Conservation (phyloP, 169 alveolate species). For the Cryptosporidium canis region DNA sequence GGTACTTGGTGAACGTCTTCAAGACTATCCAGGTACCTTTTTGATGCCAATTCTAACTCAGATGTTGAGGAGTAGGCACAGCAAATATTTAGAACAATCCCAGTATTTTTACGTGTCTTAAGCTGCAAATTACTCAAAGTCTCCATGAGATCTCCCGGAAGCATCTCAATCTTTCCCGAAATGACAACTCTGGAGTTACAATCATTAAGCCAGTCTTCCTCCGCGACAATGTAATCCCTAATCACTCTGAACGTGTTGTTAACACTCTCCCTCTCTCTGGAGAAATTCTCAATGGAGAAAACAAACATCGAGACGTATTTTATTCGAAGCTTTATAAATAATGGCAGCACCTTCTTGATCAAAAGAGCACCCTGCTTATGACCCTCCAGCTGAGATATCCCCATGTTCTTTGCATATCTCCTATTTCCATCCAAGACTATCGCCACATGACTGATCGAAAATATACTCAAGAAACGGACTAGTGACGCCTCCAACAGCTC, state of each 20-base stretch:
- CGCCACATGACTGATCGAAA: constrained; percentile 79
- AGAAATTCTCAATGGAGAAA: constrained; percentile 85
- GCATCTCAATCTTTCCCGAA: constrained; percentile 43
- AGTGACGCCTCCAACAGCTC: background rate
- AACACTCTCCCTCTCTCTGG: constrained; percentile 79
- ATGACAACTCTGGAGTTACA: constrained; percentile 11
- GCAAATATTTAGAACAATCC: constrained; percentile 48
- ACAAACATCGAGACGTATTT: constrained; percentile 84
- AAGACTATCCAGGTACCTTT: background rate
- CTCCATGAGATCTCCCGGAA: constrained; percentile 10
- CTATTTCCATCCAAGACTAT: constrained; percentile 92
- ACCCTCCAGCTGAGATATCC: constrained; percentile 76
- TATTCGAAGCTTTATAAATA: constrained; percentile 81
- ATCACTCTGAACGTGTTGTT: constrained; percentile 56
- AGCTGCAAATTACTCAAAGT: background rate
- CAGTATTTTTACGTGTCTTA: constrained; percentile 9
- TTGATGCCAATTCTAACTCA: constrained; percentile 42
- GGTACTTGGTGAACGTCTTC: background rate
- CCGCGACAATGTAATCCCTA: constrained; percentile 67
- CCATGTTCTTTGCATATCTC: constrained; percentile 83
- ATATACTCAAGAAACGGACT: constrained; percentile 1
- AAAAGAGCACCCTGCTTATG: constrained; percentile 78
- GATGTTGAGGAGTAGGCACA: constrained; percentile 63
- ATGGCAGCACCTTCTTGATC: constrained; percentile 78
- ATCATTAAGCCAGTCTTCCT: background rate